A percentile compares a stretch with the other conserved stretches of the same genome.
These are phyloP conservation scores for Cenchrus fungigraminus DNA, from an alignment of 176 grass and related monocot genomes.

Conservation along the genomic window DNA sequence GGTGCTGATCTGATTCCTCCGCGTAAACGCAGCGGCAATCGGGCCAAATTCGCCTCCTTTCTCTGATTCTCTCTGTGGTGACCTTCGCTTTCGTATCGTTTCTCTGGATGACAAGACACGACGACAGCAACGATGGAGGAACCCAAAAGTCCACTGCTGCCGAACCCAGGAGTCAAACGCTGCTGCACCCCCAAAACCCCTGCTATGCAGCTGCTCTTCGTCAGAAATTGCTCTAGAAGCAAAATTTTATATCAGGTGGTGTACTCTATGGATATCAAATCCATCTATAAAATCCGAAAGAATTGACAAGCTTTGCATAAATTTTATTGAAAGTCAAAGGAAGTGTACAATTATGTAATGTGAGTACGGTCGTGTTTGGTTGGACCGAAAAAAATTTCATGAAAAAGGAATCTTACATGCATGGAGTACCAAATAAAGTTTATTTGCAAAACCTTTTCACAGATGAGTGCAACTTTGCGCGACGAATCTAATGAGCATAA, in stretches of 20 bases:
- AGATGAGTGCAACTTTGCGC: no score
- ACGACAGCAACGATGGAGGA: neutral
- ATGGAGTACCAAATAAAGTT: no score
- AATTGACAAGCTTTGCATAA: neutral
- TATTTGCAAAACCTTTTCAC: no score
- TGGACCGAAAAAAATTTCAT: no score
- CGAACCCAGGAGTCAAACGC: neutral
- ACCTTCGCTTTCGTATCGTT: neutral
- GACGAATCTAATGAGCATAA: no score
- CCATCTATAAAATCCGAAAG: no score
- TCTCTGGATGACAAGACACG: neutral
- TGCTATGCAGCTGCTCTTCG: no score
- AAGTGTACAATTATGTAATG: neutral
- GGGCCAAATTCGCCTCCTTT: neutral
- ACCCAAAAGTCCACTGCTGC: neutral
- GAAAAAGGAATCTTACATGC: no score
- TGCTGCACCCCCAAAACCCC: neutral
- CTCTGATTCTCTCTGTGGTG: no score
- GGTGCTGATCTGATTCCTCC: conserved; percentile 24
- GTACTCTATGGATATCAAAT: no score
- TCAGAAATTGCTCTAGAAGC: no score
- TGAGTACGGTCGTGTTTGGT: neutral
- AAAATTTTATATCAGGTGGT: no score
- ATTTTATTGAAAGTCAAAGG: neutral
- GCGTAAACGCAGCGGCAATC: neutral